Conservation (phyloP, 208 protist species). For the Kentomonas sorsogonicus region DNA sequence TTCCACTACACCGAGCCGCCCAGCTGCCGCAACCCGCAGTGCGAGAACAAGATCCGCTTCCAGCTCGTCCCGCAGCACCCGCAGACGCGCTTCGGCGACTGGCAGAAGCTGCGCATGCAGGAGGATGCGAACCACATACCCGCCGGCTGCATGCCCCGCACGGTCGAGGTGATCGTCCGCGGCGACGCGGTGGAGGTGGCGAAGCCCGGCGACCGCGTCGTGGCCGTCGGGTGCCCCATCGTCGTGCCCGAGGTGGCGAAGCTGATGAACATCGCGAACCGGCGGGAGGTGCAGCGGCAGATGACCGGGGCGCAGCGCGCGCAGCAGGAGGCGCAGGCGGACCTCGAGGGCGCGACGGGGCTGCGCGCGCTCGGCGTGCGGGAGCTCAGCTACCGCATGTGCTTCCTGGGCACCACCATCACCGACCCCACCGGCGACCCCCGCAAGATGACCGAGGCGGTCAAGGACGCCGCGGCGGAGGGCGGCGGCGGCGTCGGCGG, state of each 20-base stretch:
- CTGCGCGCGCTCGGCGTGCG: conserved; percentile 96
- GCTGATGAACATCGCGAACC: conserved; percentile 81
- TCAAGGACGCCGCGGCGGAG: conserved; percentile 64
- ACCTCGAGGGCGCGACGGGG: conserved; percentile 92
- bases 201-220: conserved; percentile 97
- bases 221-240: conserved; percentile 95
- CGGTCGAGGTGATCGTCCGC: conserved; percentile 97
- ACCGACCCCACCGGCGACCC: conserved; percentile 76
- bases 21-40: conserved; percentile 83
- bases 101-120: conserved; percentile 97
- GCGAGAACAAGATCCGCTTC: conserved; percentile 91
- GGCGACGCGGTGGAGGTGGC: conserved; percentile 97
- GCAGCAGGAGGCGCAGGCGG: conserved; percentile 75
- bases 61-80: conserved; percentile 79
- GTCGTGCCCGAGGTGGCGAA: conserved; percentile 98
- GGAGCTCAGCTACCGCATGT: conserved; percentile 97
- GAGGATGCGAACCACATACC: conserved; percentile 95
- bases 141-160: conserved; percentile 93
- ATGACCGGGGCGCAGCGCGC: conserved; percentile 70
- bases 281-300: conserved; percentile 82
- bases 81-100: conserved; percentile 95
- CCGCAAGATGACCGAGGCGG: conserved; percentile 81
- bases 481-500: conserved; percentile 12
- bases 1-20: conserved; percentile 98
- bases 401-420: conserved; percentile 95